phyloP scores from a whole-genome alignment of 352 stramenopile species.

The Phytophthora ramorum region DNA sequence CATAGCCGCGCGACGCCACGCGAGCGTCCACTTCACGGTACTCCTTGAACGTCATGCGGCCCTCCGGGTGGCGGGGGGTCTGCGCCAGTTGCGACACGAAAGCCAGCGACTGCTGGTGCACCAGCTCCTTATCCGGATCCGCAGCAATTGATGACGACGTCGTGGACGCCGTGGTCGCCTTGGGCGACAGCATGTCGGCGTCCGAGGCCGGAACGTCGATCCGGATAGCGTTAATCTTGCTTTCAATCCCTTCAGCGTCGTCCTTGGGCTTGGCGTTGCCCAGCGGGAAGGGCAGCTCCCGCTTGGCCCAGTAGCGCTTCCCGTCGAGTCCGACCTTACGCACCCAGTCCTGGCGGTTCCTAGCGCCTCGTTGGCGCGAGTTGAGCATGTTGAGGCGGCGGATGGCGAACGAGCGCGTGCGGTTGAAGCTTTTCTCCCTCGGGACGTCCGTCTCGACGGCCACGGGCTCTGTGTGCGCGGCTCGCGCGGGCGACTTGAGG shows the following conservation, averaged over 20 bases:
- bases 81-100: slow-evolving; percentile 89
- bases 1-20: slow-evolving; percentile 85
- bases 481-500: slow-evolving; percentile 52
- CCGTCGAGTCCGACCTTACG: slow-evolving; percentile 83
- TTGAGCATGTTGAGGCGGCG: slow-evolving; percentile 90
- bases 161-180: slow-evolving; percentile 20
- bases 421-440: slow-evolving; percentile 80
- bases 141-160: slow-evolving; percentile 17
- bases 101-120: slow-evolving; percentile 82
- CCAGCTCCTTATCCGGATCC: slow-evolving; percentile 65
- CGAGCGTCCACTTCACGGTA: slow-evolving; percentile 88
- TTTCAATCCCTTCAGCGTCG: slow-evolving; percentile 10
- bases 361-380: slow-evolving; percentile 75
- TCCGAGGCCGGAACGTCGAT: slow-evolving; percentile 55
- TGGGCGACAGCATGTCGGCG: slow-evolving; percentile 53
- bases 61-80: slow-evolving; percentile 80
- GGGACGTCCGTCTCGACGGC: slow-evolving; percentile 51
- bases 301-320: slow-evolving; percentile 86
- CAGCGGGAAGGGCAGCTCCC: slow-evolving; percentile 63
- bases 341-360: slow-evolving; percentile 86
- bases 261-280: slow-evolving; percentile 44
- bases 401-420: slow-evolving; percentile 87
- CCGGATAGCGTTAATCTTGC: slow-evolving; percentile 24
- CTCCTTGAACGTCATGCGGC: slow-evolving; percentile 90
- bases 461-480: slow-evolving; percentile 36